phyloP scores from a whole-genome alignment of 805 yeast species.

The Candida ascalaphidarum region DNA sequence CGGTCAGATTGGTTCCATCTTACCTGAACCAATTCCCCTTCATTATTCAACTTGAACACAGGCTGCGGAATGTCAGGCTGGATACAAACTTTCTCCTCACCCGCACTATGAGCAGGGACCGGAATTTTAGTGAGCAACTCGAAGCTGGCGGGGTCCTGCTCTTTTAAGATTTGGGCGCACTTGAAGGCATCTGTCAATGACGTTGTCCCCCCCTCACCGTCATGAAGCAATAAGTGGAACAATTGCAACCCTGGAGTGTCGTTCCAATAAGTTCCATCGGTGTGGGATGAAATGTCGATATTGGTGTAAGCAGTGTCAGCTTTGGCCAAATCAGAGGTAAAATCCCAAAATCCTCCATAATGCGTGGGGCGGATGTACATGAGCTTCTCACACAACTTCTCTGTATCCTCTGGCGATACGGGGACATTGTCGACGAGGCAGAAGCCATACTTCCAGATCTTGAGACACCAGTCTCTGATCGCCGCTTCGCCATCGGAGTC shows the following conservation, averaged over 20 bases:
- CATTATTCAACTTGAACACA: conserved; percentile 43
- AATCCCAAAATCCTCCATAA: conserved; percentile 78
- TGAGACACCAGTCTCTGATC: conserved; percentile 46
- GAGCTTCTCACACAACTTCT: conserved; percentile 46
- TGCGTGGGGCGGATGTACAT: conserved; percentile 61
- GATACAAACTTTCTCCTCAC: conserved; percentile 55
- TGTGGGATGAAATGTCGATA: conserved; percentile 54
- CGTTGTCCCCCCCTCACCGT: conserved; percentile 61
- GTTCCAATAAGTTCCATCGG: conserved; percentile 71
- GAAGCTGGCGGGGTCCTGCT: conserved; percentile 41
- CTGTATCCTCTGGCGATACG: conserved; percentile 49
- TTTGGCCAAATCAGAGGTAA: conserved; percentile 58
- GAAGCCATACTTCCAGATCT: conserved; percentile 51
- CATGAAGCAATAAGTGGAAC: conserved; percentile 57
- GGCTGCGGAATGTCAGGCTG: conserved; percentile 52
- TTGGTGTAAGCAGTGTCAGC: conserved; percentile 69
- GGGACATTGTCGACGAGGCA: conserved; percentile 56
- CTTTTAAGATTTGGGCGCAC: conserved; percentile 43
- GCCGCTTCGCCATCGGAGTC: conserved; percentile 28
- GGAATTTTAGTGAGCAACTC: conserved; percentile 40
- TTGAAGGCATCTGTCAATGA: conserved; percentile 60
- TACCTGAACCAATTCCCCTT: conserved; percentile 49
- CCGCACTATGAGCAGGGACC: conserved; percentile 69
- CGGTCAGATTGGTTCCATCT: conserved; percentile 70
- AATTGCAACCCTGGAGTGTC: conserved; percentile 66